These are phyloP conservation scores for Ramaria sp. DNA, from an alignment of 768 basidiomycete species.

Conservation along the genomic window DNA sequence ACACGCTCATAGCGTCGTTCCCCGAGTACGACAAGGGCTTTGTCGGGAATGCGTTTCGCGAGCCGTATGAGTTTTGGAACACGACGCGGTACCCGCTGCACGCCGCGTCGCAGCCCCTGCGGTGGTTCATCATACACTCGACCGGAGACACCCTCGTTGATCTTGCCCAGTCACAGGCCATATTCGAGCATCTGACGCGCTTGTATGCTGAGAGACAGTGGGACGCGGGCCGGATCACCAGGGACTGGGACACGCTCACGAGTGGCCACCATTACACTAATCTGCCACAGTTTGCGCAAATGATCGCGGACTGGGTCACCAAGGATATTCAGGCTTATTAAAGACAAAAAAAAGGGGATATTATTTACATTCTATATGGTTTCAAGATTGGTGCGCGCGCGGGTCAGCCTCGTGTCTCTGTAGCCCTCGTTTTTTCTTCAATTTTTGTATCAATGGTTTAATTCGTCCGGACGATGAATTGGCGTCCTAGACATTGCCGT, in stretches of 20 bases:
- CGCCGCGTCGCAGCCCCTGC: slow-evolving; percentile 24
- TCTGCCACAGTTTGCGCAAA: not conserved
- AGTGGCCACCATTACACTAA: not conserved
- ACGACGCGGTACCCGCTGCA: slow-evolving; percentile 31
- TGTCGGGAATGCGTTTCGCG: slow-evolving; percentile 52
- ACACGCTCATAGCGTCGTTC: slow-evolving; percentile 49
- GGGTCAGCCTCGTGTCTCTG: too few species aligned
- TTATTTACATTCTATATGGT: too few species aligned
- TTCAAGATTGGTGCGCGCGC: too few species aligned
- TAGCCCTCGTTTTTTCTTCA: too few species aligned
- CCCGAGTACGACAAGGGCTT: slow-evolving; percentile 65
- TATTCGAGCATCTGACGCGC: slow-evolving; percentile 41
- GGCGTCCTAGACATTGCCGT: too few species aligned
- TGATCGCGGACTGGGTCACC: not conserved
- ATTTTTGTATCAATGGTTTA: too few species aligned
- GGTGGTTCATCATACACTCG: slow-evolving; percentile 72
- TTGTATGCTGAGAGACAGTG: slow-evolving; percentile 19
- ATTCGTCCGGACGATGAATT: too few species aligned
- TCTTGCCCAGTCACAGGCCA: slow-evolving; percentile 43
- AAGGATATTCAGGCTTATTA: too few species aligned
- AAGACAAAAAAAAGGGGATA: too few species aligned
- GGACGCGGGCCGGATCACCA: not conserved
- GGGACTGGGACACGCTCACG: slow-evolving; percentile 2
- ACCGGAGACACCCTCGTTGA: slow-evolving; percentile 61
- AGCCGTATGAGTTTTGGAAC: slow-evolving; percentile 39